Base-by-base conservation (phyloP, 495 filamentous ascomycete species). In the Aspergillus indologenus region DNA sequence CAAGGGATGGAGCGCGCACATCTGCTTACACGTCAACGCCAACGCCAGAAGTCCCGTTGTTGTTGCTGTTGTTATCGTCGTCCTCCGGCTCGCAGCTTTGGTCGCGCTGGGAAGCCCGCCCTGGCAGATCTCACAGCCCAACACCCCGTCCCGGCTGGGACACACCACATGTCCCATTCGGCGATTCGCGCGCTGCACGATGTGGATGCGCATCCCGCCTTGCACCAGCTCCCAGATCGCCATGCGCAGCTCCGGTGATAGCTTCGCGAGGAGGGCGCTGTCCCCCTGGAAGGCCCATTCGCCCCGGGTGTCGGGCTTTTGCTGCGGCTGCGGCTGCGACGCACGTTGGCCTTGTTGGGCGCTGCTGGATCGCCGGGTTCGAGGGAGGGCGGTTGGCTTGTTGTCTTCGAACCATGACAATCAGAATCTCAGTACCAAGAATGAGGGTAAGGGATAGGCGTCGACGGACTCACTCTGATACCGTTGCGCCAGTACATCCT, bases 381-480 rank as follows among this genome's bases (percentile, higher is more conserved):
- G 65, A 31, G 61, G 56, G 9, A 78, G 61, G 2, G 64, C 62
- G 56, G 71, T 59, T 7, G 75, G 75, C 53, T 77, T 76, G 52
- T 78, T 73, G 57, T 69, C 76, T 77, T 55, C 19, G 56, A 9
- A 29, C 26, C 3, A 29, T 9, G 26, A 29, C 4, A 29, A 29
- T 9, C 26, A 29, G 3, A 29, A 9, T 4, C 3, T 29, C 26
- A 29, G 26, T 29, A 4, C 26, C 26, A 3, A 29, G 26, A 29
- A n/a, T n/a, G 43, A 7, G 50, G 3, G 23, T 31, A 26, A 29
- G 12, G 43, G 19, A 18, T 50, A n/a, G n/a, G n/a, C n/a, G n/a
- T n/a, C n/a, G n/a, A n/a, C n/a, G n/a, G 15, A 72, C 73, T 66
- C 21, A 79, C 76, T 78, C 58, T 76, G 73, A 61, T 77, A 78